Conservation (phyloP, 768 basidiomycete species). For the Boletellus ananiceps region DNA sequence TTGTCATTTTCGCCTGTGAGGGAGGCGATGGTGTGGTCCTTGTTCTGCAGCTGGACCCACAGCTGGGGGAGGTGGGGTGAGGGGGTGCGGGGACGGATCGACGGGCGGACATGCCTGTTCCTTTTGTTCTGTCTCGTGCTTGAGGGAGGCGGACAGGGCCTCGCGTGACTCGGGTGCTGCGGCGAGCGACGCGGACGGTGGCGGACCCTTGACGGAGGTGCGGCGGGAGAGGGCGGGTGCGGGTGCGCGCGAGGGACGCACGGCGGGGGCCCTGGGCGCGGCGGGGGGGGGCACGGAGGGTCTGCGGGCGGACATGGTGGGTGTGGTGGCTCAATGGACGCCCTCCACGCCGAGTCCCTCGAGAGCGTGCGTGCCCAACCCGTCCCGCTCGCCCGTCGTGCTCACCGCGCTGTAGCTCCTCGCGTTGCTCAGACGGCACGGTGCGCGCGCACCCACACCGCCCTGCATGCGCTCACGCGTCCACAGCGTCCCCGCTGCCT, state of each 20-base stretch:
- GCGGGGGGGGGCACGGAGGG: constrained; percentile 40
- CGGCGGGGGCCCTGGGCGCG: constrained; percentile 42
- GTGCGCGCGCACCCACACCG: constrained; percentile 24
- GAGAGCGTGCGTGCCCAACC: constrained; percentile 25
- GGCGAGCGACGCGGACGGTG: constrained; percentile 32
- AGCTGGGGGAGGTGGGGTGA: constrained; percentile 44
- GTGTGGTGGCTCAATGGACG: constrained; percentile 2
- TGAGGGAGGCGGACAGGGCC: constrained; percentile 56
- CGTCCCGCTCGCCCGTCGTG: not conserved
- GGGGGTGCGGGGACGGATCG: constrained; percentile 4
- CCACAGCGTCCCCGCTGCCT: constrained; percentile 27
- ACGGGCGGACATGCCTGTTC: constrained; percentile 54
- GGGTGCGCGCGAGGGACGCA: constrained; percentile 55
- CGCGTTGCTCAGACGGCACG: constrained; percentile 35
- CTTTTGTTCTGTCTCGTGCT: constrained; percentile 75
- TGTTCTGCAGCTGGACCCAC: constrained; percentile 71
- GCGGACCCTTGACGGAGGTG: constrained; percentile 41
- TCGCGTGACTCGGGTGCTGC: constrained; percentile 49
- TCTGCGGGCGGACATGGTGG: constrained; percentile 42
- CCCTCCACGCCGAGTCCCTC: constrained; percentile 30
- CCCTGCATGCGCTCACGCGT: constrained; percentile 25
- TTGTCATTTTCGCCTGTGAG: constrained; percentile 62
- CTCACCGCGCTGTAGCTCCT: constrained; percentile 38
- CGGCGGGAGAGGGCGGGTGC: constrained; percentile 49
- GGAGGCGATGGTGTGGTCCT: constrained; percentile 61